Evolutionary conservation across 2,329 filamentous ascomycete species (phyloP).

Genomic region (Exophiala dermatitidis): DNA sequence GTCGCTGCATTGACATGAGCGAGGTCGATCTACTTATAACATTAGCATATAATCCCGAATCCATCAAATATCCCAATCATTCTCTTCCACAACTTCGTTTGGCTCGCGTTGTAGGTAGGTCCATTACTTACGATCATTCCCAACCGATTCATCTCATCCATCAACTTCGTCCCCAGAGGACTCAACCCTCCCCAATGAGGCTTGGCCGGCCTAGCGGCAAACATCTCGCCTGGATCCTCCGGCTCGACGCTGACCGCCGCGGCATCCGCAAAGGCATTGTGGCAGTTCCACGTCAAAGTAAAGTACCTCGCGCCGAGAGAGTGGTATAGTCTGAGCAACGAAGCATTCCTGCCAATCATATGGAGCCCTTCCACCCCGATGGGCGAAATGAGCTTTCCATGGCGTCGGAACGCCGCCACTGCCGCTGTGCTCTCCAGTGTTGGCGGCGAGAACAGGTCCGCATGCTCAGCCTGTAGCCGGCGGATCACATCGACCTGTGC

Average conservation of each 20-base stretch:
- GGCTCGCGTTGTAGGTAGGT: neutral
- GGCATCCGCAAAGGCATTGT: conserved; percentile 81
- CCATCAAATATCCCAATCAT: too few relatives aligned
- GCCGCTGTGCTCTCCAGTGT: conserved; percentile 59
- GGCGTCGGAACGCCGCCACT: conserved; percentile 51
- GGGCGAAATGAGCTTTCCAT: conserved; percentile 61
- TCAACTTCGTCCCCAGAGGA: conserved; percentile 56
- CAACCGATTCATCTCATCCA: conserved; percentile 86
- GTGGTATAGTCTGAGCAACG: conserved; percentile 68
- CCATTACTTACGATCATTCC: conserved; percentile 61
- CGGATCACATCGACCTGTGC: conserved; percentile 67
- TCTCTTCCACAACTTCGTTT: too few relatives aligned
- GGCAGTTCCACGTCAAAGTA: conserved; percentile 93
- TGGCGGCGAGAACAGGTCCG: conserved; percentile 51
- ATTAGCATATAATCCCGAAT: neutral
- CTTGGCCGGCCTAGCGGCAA: conserved; percentile 32
- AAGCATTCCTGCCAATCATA: conserved; percentile 73
- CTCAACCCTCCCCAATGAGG: conserved; percentile 58
- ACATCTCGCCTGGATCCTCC: conserved; percentile 19
- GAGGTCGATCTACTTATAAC: conserved; percentile 53
- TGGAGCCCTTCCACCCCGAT: conserved; percentile 81
- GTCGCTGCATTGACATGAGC: conserved; percentile 71
- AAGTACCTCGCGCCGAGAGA: conserved; percentile 75
- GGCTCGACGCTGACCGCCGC: conserved; percentile 51
- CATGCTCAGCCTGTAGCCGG: conserved; percentile 57